Base-by-base conservation (phyloP, 805 yeast genomes). In the Hagleromyces aurorensis region DNA sequence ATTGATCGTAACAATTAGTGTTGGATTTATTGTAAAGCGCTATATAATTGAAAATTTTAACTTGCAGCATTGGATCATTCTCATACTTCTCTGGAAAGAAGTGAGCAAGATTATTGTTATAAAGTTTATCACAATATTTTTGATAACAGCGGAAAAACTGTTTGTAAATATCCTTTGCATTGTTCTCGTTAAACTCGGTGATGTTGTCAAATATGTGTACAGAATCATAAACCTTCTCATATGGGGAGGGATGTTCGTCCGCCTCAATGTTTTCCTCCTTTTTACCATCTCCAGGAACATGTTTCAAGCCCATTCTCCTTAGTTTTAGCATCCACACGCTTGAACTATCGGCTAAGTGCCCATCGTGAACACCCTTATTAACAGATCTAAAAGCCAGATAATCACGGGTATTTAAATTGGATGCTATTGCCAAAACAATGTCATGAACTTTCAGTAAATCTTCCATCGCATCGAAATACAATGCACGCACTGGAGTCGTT, bases 381-480 rank as follows among this genome's bases (percentile, higher is more conserved):
- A 48, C 24, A 8, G 36, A 37, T 29, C 41, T 47, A 22, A 54
- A 51, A 14, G 27, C 29, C 16, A 52, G 14, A 30, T 50, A 52
- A 25, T 54, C 59, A 8, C 19, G 21, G 6, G 51, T 38, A 24
- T 43, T 40, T 17, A 54, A 30, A 17, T 36, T 34, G 16, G 12
- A 23, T 5, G 56, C 50, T 13, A 54, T 46, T 9, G 27, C 32
- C 6, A 30, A 16, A 13, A 54, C 55, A 29, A 52, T 42, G 11
- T 33, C 25, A 12, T 36, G 34, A 3, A 51, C 57, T 30, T 46
- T 41, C 4, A 52, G 38, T 18, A 54, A 19, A 27, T 38, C 41
- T 13, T 48, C 48, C 49, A 51, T 48, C n/a, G 16, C 30, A 16
- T 17, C 33, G 21, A 52, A 49, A 25, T 65, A 69, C n/a, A n/a